Evolutionary conservation across 106 monocot genomes (phyloP).

Genomic region (Dendrobium chrysotoxum): DNA sequence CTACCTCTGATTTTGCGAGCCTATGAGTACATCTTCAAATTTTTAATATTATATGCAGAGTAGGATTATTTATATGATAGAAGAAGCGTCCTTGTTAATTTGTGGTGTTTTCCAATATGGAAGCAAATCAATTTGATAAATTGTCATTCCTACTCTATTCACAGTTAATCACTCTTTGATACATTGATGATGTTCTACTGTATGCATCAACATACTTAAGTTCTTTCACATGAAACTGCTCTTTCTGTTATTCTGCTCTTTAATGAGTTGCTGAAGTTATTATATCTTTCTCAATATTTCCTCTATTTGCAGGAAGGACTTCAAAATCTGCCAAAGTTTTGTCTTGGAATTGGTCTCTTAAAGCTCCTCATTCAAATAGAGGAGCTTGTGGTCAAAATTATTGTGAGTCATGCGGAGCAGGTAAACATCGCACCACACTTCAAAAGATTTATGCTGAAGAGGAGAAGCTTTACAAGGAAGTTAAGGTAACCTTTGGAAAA

Average conservation of each 20-base stretch:
- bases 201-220: neutral
- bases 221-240: neutral
- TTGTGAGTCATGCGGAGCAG: conserved; percentile 17
- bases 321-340: conserved; percentile 84
- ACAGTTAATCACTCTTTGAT: neutral
- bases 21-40: neutral
- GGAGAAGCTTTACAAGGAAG: conserved; percentile 71
- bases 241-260: neutral
- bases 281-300: neutral
- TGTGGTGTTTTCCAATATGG: neutral
- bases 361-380: conserved; percentile 34
- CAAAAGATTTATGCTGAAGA: conserved; percentile 67
- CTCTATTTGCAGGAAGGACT: conserved; percentile 38
- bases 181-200: neutral
- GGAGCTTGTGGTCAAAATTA: conserved; percentile 27
- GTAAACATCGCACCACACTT: conserved; percentile 56
- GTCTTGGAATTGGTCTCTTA: conserved; percentile 82
- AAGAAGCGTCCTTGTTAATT: neutral
- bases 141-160: neutral
- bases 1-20: neutral
- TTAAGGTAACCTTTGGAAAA: conserved; percentile 50
- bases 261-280: neutral
- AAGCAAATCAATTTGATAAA: neutral
- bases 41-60: neutral
- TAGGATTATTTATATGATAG: neutral